Evolutionary conservation across 2,329 filamentous ascomycete species (phyloP).

Genomic region (Coniella lustricola): DNA sequence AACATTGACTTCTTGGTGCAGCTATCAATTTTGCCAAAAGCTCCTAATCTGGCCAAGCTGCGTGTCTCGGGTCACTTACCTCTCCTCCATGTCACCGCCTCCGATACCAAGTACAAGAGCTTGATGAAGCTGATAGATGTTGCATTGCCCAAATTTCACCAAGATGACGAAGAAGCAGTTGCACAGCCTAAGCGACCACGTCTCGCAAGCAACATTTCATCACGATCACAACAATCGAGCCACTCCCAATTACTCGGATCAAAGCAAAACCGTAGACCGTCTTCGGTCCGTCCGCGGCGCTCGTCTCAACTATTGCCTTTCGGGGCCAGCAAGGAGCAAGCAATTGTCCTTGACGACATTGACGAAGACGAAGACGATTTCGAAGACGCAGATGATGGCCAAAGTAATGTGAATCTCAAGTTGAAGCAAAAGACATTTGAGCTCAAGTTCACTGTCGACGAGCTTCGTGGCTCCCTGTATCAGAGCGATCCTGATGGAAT

Average conservation of each 20-base stretch:
- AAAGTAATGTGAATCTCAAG: constrained; percentile 51
- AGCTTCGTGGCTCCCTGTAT: constrained; percentile 86
- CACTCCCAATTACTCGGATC: constrained; percentile 25
- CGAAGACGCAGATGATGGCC: constrained; percentile 57
- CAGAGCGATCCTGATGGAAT: constrained; percentile 72
- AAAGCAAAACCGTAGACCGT: constrained; percentile 23
- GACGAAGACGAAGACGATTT: constrained; percentile 60
- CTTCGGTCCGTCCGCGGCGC: constrained; percentile 44
- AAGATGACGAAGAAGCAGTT: constrained; percentile 39
- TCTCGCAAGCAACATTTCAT: constrained; percentile 38
- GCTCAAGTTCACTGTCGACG: constrained; percentile 93
- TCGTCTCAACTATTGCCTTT: constrained; percentile 68
- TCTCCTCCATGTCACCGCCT: constrained; percentile 83
- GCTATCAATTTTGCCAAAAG: constrained; percentile 92
- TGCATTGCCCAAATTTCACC: constrained; percentile 72
- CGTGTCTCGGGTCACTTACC: constrained; percentile 88
- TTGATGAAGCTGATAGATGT: constrained; percentile 95
- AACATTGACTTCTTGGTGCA: constrained; percentile 97
- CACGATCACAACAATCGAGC: constrained; percentile 11
- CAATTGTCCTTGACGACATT: constrained; percentile 74
- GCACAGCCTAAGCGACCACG: constrained; percentile 37
- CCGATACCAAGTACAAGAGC: constrained; percentile 93
- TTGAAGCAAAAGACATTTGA: constrained; percentile 89
- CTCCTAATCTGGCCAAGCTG: constrained; percentile 85
- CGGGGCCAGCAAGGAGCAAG: constrained; percentile 50